Evolutionary conservation across 148 eudicot genomes (phyloP), one percentile per base, ranked within the genome.

Genomic region (Diospyros kaki): DNA sequence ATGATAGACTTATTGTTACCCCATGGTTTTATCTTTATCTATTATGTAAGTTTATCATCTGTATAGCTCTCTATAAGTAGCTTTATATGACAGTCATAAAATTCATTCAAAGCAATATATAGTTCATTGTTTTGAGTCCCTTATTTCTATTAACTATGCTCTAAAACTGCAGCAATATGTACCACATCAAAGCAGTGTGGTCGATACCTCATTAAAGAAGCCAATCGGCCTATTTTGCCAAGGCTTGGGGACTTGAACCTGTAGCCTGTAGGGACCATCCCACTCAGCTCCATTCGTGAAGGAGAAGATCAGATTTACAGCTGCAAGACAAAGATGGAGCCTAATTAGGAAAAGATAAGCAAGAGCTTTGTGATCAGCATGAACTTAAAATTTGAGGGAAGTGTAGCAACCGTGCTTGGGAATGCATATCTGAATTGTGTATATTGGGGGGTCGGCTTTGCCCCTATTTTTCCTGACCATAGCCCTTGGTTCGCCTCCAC

Each of bases 201-300:
- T 28, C 28, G 1, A 75, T 83, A 91, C 97, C 93, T 88, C 90
- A 40, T 84, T 92, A 69, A 92, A 89, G 74, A 88, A 89, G 51
- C 51, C 78, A 15, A 84, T 69, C 58, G 95, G 89, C 73, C 81
- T 87, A 72, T 92, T 92, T 71, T 77, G 81, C 89, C 84, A 92
- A 52, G 80, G 76, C 69, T 77, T 94, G 4, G 92, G 98, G 59
- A 94, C 89, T 89, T 86, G 92, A 81, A 92, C 92, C 82, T 90
- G 88, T 63, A 94, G 79, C 78, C 92, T 90, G 84, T 94, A 94
- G 13, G 98, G 98, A 68, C 98, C 96, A 71, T 92, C 97, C 98
- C 97, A 94, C 11, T 90, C 91, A 18, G 81, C 40, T 13, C 98
- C 98, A 62, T 94, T 94, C 62, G 97, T 94, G 82, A 94, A 94